These are phyloP conservation scores for Aaosphaeria pasadenensis DNA, from an alignment of 2,329 filamentous ascomycete species.

Conservation along the genomic window DNA sequence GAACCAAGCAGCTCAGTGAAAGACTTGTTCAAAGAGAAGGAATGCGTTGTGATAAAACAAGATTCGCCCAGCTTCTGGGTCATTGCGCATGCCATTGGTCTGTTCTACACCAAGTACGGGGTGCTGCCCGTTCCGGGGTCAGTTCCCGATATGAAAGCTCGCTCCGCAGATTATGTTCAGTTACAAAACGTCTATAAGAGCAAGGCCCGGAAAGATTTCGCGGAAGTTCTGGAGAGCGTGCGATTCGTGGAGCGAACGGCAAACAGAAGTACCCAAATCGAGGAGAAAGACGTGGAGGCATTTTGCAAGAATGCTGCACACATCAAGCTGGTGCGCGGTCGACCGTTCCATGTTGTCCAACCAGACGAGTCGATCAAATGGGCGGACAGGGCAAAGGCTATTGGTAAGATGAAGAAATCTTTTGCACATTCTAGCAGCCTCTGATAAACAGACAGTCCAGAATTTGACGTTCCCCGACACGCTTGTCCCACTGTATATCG, in stretches of 20 bases:
- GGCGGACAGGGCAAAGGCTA: slow-evolving; percentile 50
- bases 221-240: slow-evolving; percentile 68
- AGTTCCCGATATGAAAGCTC: slow-evolving; percentile 96
- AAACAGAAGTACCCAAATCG: slow-evolving; percentile 51
- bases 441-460: slow-evolving; percentile 13
- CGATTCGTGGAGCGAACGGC: slow-evolving; percentile 53
- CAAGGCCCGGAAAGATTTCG: slow-evolving; percentile 76
- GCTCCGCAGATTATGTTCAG: slow-evolving; percentile 83
- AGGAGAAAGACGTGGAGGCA: slow-evolving; percentile 73
- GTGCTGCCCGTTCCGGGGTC: slow-evolving; percentile 80
- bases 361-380: slow-evolving; percentile 42
- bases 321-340: slow-evolving; percentile 78
- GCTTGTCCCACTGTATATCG: slow-evolving; percentile 48
- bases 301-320: slow-evolving; percentile 97
- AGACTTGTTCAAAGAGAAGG: slow-evolving; percentile 73
- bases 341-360: slow-evolving; percentile 49
- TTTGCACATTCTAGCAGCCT: too few species aligned
- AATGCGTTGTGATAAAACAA: slow-evolving; percentile 47
- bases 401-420: slow-evolving; percentile 45
- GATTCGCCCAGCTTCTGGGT: slow-evolving; percentile 76
- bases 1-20: slow-evolving; percentile 66
- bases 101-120: slow-evolving; percentile 71
- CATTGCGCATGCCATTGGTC: slow-evolving; percentile 74
- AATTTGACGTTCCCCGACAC: slow-evolving; percentile 44
- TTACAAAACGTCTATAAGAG: slow-evolving; percentile 91